A percentile compares a stretch with the other conserved stretches of the same genome.
Evolutionary conservation across 2,329 filamentous ascomycete genomes (phyloP).

Genomic region (Lasiodiplodia sp.): DNA sequence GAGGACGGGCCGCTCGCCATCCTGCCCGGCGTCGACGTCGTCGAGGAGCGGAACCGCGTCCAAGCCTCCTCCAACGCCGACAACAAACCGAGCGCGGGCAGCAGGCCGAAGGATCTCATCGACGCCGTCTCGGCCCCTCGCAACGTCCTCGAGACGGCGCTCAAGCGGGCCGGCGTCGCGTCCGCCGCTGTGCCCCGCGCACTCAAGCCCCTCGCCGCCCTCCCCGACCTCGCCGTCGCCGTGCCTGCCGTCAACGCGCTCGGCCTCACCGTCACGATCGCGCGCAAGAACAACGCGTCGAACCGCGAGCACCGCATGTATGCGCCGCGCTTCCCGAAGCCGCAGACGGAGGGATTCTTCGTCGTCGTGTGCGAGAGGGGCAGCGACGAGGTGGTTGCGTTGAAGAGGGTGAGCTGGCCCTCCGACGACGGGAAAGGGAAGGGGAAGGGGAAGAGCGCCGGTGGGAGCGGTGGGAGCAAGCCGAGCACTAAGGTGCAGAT

Average conservation of each 20-base stretch:
- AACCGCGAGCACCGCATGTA: conserved; percentile 78
- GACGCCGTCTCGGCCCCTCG: conserved; percentile 44
- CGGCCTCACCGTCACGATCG: conserved; percentile 69
- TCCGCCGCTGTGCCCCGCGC: conserved; percentile 56
- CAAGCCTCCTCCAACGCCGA: conserved; percentile 29
- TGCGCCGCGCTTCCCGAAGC: conserved; percentile 89
- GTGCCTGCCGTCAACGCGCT: conserved; percentile 68
- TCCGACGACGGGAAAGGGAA: conserved; percentile 36
- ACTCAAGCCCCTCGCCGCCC: conserved; percentile 65
- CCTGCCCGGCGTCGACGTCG: conserved; percentile 72
- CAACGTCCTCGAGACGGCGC: conserved; percentile 45
- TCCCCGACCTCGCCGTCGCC: conserved; percentile 74
- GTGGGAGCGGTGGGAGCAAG: conserved; percentile 50
- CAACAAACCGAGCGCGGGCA: conserved; percentile 36
- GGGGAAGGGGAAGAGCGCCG: conserved; percentile 36
- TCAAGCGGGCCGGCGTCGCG: conserved; percentile 61
- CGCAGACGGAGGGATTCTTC: conserved; percentile 94
- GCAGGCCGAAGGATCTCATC: conserved; percentile 46
- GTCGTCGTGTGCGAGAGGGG: conserved; percentile 73
- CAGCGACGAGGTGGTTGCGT: conserved; percentile 78
- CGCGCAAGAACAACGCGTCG: conserved; percentile 68
- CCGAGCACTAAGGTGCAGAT: conserved; percentile 60
- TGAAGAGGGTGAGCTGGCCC: conserved; percentile 86
- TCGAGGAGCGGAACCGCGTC: conserved; percentile 52
- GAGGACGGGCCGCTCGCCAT: conserved; percentile 80